Base-by-base conservation (phyloP, 805 yeast genomes). In the Candida peoriensis region DNA sequence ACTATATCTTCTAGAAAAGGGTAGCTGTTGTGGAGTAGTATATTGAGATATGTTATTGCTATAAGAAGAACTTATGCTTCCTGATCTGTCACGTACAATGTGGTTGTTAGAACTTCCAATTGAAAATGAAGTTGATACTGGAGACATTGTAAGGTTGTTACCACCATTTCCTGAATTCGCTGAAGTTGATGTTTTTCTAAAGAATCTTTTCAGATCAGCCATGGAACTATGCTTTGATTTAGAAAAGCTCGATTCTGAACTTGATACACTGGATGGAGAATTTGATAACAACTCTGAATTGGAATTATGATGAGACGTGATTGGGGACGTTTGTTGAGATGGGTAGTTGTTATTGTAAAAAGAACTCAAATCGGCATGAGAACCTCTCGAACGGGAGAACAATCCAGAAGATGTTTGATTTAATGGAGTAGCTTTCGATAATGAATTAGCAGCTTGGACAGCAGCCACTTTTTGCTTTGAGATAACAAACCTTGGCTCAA, bases 401-500 rank as follows among this genome's bases (percentile, higher is more conserved):
- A 60, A 19, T 44, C 66, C 47, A 57, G 77, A 29, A 70, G 39
- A 30, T 8, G 31, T 25, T 3, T 33, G 34, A 10, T 10, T 13
- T 2, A 32, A 33, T 0, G 46, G 22, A 6, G 34, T 34, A 1
- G 44, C 41, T 20, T 48, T 49, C 1, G 55, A 45, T 25, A 42
- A 29, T 7, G 48, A 39, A 19, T 44, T 40, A 5, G 53, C 51
- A 13, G 43, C 40, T 28, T 47, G 52, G 10, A 41, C 48, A 14
- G 46, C 52, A 18, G 46, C 78, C 17, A 79, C 76, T 35, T 83
- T 74, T 41, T 81, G 93, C 49, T 85, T 77, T 9, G 94, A 83
- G 25, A 88, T 81, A 32, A 88, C 77, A 53, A 88, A 87, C 28
- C 96, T 69, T 12, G 94, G 83, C 53, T 87, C 96, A n/a, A 88